Evolutionary conservation across 495 filamentous ascomycete genomes (phyloP), one percentile per base, ranked within the genome.

Genomic region (Neurospora terricola): DNA sequence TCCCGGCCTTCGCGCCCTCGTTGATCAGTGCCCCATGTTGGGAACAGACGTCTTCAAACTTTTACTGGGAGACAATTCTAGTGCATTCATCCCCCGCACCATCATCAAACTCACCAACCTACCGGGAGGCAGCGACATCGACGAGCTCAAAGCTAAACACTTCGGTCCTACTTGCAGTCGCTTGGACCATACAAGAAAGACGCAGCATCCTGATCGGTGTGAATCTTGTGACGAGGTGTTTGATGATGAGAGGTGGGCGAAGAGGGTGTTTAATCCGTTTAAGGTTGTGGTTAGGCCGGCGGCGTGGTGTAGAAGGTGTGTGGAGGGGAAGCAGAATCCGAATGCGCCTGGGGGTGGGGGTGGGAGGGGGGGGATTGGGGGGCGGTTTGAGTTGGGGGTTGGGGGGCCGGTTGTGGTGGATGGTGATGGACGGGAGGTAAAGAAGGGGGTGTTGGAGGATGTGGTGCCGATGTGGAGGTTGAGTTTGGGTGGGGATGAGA

Each of bases 121-220:
- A 0, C 54, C 54, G 0, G 54, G 54, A 0, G 54, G 54, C 1
- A 1, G 2, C 23, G 54, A 62, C 11, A 2, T 62, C 5, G 27
- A 62, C 0, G 54, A 30, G 6, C 12, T 62, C 11, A 36, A 36
- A 16, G 30, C 30, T 0, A 42, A 69, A 4, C 6, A 48, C 0
- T 62, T 72, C 16, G 14, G 23, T 16, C 14, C 30, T 2, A 16
- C 54, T 0, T 68, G 40, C 9, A 5, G 4, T 18, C 43, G 30
- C 0, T 4, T 77, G 11, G 76, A 77, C 7, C 77, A 78, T 30
- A 69, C 54, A 0, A 68, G 69, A 12, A 72, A 72, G 38, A 74
- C 73, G 12, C 77, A 78, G 72, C 73, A 77, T 4, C 77, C 77
- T 1, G 77, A 78, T 11, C 73, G 77, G 16, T 78, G 77, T 42